These are phyloP conservation scores for Coemansia sp. DNA, from an alignment of 192 early-diverging fungal species.

Conservation along the genomic window DNA sequence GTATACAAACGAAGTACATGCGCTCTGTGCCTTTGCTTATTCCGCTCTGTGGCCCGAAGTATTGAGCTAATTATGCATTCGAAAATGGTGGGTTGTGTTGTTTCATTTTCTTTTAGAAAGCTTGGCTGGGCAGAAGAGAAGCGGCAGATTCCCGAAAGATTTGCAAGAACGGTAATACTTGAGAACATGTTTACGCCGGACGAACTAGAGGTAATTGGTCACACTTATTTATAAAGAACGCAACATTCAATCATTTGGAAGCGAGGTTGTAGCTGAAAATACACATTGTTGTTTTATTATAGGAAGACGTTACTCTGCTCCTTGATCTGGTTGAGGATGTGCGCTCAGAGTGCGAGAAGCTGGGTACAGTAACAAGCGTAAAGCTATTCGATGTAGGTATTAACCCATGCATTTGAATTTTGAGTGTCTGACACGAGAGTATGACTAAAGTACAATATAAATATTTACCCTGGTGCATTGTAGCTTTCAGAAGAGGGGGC, in stretches of 20 bases:
- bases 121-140: slow-evolving; percentile 89
- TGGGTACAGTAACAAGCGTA: slow-evolving; percentile 93
- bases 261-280: not conserved
- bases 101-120: slow-evolving; percentile 56
- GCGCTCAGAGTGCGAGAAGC: slow-evolving; percentile 86
- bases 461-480: not conserved
- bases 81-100: too few relatives aligned
- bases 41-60: too few relatives aligned
- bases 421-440: not conserved
- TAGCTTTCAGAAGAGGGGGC: slow-evolving; percentile 79
- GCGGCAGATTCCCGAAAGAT: slow-evolving; percentile 69
- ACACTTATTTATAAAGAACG: not conserved
- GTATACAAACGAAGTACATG: too few relatives aligned
- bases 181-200: slow-evolving; percentile 92
- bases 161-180: slow-evolving; percentile 80
- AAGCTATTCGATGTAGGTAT: slow-evolving; percentile 86
- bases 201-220: slow-evolving; percentile 76
- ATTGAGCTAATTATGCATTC: too few relatives aligned
- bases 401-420: not conserved
- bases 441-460: not conserved
- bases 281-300: not conserved
- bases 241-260: not conserved
- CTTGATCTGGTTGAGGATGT: slow-evolving; percentile 94
- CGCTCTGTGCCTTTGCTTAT: too few relatives aligned
- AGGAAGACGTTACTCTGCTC: slow-evolving; percentile 81